Evolutionary conservation across 75 land plant species (phyloP), one percentile per base, ranked within the genome.

Genomic region (Sequoia sempervirens): DNA sequence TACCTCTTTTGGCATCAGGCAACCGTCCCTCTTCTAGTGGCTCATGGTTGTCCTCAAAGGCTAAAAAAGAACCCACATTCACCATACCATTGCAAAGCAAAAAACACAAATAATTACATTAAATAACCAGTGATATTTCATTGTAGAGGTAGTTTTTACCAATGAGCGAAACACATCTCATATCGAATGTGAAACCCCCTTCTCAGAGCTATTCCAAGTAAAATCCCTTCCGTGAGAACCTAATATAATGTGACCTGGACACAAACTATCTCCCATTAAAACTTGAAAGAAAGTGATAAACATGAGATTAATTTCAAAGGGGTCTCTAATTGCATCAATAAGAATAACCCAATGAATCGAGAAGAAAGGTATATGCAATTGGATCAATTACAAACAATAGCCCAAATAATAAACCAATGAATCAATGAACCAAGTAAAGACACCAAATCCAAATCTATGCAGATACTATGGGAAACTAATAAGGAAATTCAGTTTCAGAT

Each of bases 1-100:
- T 82, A 96, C 99, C 99, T 82, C 92, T 86, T 0, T 86, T 93
- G 28, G 98, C 99, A 91, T 94, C 92, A 75, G 99, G 99, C 75
- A 97, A 86, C 15, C 99, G 93, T 26, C 99, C 99, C 86, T 97
- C 99, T 38, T 85, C 92, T 18, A 95, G 95, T 47, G 91, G 83
- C 26, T 93, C 93, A 26, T 83, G 37, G 70, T 95, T 94, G 89
- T 97, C 99, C 98, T 97, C 91, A 36, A 50, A 2, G 37, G 54
- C 18, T 54, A 14, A n/a, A 4, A 53, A 50, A 3, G 32, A 2
- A 73, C 14, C 36, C 15, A 34, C 15, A 75, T 5, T 58, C 7
- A 58, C 58, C 58, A 54, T 15, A 15, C 36, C 38, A 73, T 73
- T 73, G 12, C 17, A 36, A 11, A 73, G 3, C 20, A 41, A 73